Base-by-base conservation (phyloP, 805 yeast genomes). In the Yarrowia sp. region DNA sequence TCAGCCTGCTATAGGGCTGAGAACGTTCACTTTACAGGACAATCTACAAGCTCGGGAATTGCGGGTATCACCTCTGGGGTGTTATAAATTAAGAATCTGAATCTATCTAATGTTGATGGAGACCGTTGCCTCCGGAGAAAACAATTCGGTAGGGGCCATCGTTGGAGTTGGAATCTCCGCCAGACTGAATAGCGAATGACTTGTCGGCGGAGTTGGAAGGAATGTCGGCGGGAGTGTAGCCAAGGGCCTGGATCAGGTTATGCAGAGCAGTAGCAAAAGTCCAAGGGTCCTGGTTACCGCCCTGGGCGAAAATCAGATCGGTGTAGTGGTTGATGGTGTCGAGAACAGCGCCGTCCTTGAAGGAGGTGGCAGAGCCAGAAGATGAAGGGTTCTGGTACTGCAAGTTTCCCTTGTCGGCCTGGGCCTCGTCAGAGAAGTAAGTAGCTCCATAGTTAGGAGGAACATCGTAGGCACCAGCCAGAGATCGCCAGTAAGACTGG, bases 401-500 rank as follows among this genome's bases (percentile, higher is more conserved):
- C 61, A 55, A 31, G 43, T 55, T 41, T 8, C 61, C 61, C 9
- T 55, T 31, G 36, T 41, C 38, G 8, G 47, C 36, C 28, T 41
- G 22, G 31, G 61, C 61, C n/a, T 41, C 61, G 36, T 55, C 61
- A 31, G 61, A 39, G 61, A 14, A 55, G 43, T 36, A 55, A 17
- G 42, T 55, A 17, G 47, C 47, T 1, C 32, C 61, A 18, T 51
- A 51, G 33, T 36, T 36, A 33, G 33, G 6, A n/a, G 58, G 58
- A 9, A 51, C 33, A 32, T 51, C 58, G 35, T 36, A 51, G 17
- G 58, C 58, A 7, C 15, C 31, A 1, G 36, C 47, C 15, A 39
- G 61, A 14, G 45, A 39, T 31, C 61, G 35, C 61, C 61, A 55
- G 38, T 55, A 55, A 7, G 61, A 55, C 38, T 41, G 45, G 47